These are phyloP conservation scores for Candida nemodendra DNA, from an alignment of 805 yeast genomes.

Conservation along the genomic window DNA sequence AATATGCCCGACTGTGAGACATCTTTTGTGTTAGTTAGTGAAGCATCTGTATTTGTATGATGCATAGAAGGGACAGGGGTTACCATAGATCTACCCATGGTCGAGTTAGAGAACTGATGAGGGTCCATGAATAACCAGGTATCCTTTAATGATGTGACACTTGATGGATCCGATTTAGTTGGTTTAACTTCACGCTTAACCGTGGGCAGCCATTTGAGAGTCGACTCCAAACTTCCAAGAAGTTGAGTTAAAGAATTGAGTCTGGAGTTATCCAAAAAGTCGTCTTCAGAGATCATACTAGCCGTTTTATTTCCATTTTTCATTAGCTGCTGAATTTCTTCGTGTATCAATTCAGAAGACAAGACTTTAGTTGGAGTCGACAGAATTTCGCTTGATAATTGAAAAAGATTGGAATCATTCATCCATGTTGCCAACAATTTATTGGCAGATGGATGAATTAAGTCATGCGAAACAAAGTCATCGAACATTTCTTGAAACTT, in stretches of 20 bases:
- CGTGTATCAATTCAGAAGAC: slow-evolving; percentile 10
- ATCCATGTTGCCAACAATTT: slow-evolving; percentile 35
- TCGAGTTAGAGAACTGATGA: slow-evolving; percentile 3
- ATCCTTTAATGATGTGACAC: slow-evolving; percentile 26
- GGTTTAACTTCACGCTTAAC: slow-evolving; percentile 41
- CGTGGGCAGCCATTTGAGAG: slow-evolving; percentile 57
- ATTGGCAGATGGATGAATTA: slow-evolving; percentile 6
- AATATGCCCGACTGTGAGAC: slow-evolving; percentile 5
- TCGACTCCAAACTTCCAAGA: slow-evolving; percentile 54
- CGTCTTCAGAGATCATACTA: slow-evolving; percentile 40
- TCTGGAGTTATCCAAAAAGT: slow-evolving; percentile 51
- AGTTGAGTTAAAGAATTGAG: slow-evolving; percentile 53
- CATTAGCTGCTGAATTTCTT: slow-evolving; percentile 32
- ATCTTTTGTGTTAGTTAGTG: background rate
- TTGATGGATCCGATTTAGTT: slow-evolving; percentile 7
- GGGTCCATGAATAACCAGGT: slow-evolving; percentile 30
- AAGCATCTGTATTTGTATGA: background rate
- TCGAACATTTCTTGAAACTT: slow-evolving; percentile 34
- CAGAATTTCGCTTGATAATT: slow-evolving; percentile 33
- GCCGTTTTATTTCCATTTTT: slow-evolving; percentile 24
- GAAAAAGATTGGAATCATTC: slow-evolving; percentile 30
- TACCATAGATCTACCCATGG: background rate
- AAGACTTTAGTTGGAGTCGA: slow-evolving; percentile 16
- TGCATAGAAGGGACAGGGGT: background rate
- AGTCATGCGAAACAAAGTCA: slow-evolving; percentile 22